phyloP scores from a whole-genome alignment of 1,139 yeast species.

The Kluyveromyces sp. region DNA sequence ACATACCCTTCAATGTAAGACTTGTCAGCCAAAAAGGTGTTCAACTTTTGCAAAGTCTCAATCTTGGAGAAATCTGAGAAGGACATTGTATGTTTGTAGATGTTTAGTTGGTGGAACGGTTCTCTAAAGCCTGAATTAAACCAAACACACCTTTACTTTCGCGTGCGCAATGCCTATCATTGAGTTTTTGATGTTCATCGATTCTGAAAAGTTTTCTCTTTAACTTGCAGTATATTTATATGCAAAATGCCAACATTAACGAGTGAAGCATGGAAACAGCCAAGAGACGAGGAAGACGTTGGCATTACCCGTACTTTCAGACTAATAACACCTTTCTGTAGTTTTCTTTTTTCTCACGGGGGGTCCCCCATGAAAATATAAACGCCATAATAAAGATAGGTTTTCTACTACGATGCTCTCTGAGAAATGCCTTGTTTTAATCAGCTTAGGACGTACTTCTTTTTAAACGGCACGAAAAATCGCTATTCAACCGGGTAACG shows the following conservation, averaged over 20 bases:
- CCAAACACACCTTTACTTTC: neutral
- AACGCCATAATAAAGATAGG: neutral
- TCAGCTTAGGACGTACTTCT: neutral
- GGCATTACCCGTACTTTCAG: no score
- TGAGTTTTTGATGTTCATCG: no score
- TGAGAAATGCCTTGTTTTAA: neutral
- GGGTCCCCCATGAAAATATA: neutral
- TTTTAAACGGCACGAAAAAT: neutral
- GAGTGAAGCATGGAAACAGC: neutral
- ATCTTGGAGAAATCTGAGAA: slow-evolving; percentile 73
- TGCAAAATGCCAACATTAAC: neutral
- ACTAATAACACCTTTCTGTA: no score
- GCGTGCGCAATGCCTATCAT: no score
- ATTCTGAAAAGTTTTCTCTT: neutral
- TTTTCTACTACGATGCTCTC: neutral
- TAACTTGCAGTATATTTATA: neutral
- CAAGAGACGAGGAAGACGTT: no score
- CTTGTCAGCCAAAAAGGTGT: slow-evolving; percentile 84
- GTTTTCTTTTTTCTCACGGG: no score
- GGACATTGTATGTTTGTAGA: slow-evolving; percentile 43
- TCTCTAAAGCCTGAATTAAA: neutral
- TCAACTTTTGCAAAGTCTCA: slow-evolving; percentile 77
- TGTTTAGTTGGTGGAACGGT: neutral
- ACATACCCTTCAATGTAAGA: slow-evolving; percentile 93
- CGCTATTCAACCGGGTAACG: neutral